phyloP scores from a whole-genome alignment of 1,284 basidiomycete species.

The Cutaneotrichosporon curvatum region DNA sequence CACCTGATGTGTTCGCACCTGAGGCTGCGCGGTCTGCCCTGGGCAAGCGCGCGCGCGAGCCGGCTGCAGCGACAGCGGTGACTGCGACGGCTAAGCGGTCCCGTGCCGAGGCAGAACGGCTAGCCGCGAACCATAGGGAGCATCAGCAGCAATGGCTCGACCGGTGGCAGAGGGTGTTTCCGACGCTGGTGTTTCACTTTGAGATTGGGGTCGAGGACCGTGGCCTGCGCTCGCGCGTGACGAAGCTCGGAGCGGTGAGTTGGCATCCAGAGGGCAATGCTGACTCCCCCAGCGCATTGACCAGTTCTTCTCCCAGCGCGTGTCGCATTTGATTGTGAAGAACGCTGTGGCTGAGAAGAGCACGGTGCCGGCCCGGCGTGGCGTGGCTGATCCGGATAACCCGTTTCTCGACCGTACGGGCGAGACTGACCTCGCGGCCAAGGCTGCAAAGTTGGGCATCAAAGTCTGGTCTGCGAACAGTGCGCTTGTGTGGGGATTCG shows the following conservation, averaged over 20 bases:
- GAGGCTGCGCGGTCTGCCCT: slow-evolving; percentile 3
- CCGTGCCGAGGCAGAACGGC: slow-evolving; percentile 12
- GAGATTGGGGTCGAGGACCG: slow-evolving; percentile 52
- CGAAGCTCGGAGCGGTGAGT: slow-evolving; percentile 70
- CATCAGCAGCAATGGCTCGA: slow-evolving; percentile 65
- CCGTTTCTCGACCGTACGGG: slow-evolving; percentile 45
- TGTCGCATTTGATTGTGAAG: slow-evolving; percentile 70
- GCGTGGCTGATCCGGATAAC: slow-evolving; percentile 24
- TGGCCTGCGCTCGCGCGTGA: slow-evolving; percentile 54
- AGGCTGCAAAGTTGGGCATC: slow-evolving; percentile 69
- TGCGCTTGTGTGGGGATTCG: slow-evolving; percentile 49
- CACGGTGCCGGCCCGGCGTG: too few species aligned
- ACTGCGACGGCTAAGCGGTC: slow-evolving; percentile 5
- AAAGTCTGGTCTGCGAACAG: slow-evolving; percentile 81
- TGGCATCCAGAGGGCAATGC: background rate
- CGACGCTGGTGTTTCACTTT: slow-evolving; percentile 76
- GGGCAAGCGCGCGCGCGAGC: slow-evolving; percentile 13
- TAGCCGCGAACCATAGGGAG: slow-evolving; percentile 26
- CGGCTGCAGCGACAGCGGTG: background rate
- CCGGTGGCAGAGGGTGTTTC: slow-evolving; percentile 81
- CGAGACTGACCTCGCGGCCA: slow-evolving; percentile 57
- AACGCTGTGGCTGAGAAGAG: slow-evolving; percentile 21
- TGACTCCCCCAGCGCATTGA: slow-evolving; percentile 51
- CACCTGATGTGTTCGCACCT: slow-evolving; percentile 25
- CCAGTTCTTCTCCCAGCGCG: slow-evolving; percentile 74